Conservation (phyloP, 148 eudicot genomes). For the Arctostaphylos glauca region DNA sequence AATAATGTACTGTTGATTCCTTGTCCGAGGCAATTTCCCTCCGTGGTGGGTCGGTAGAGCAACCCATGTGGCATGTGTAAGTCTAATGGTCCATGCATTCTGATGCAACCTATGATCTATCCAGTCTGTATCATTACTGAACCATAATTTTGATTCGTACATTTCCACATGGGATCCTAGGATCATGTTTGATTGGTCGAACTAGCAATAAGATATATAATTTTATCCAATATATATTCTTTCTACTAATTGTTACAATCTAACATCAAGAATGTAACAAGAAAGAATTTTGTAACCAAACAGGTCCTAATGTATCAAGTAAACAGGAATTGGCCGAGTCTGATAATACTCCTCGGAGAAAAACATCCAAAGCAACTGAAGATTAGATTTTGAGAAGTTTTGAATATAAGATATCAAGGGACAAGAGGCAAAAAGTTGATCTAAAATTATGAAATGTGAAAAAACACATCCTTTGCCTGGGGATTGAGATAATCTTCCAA, state of each 20-base stretch:
- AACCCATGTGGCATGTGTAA: conserved; percentile 1
- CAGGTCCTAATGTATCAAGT: not conserved
- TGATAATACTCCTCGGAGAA: not conserved
- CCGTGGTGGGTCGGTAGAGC: not conserved
- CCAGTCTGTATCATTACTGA: not conserved
- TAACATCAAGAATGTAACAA: not conserved
- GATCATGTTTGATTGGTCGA: not conserved
- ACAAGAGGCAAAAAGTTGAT: not conserved
- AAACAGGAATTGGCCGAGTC: not conserved
- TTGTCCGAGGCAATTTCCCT: not conserved
- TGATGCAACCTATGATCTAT: not conserved
- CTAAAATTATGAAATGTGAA: not conserved
- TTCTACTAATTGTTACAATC: not conserved
- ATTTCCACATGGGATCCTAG: not conserved
- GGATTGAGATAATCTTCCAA: not conserved
- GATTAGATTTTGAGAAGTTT: not conserved
- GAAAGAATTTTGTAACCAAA: not conserved
- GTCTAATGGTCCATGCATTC: not conserved
- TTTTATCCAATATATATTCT: not conserved
- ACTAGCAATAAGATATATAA: not conserved
- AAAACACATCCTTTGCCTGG: not conserved
- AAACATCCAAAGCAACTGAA: not conserved
- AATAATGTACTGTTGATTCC: not conserved
- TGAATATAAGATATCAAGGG: not conserved
- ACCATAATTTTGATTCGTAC: not conserved